A percentile compares a stretch with the other conserved stretches of the same genome.
phyloP scores from a whole-genome alignment of 2,329 filamentous ascomycete genomes.

The Colletotrichum sp. region DNA sequence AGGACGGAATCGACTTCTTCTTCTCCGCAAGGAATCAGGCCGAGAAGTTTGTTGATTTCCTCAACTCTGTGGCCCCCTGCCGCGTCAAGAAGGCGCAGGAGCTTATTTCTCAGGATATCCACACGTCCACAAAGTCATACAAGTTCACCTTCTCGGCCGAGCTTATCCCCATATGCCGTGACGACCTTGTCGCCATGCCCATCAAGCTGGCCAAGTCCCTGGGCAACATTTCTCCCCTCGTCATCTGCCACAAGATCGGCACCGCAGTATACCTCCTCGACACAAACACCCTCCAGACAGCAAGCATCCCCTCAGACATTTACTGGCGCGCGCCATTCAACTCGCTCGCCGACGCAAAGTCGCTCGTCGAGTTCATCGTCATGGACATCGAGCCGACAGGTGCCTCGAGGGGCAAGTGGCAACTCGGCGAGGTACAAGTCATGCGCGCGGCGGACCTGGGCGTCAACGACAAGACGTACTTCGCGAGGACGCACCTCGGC shows the following conservation, averaged over 20 bases:
- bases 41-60: slow-evolving; percentile 90
- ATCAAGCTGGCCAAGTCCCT: slow-evolving; percentile 85
- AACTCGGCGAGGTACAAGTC: slow-evolving; percentile 86
- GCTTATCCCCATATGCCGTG: slow-evolving; percentile 94
- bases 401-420: slow-evolving; percentile 78
- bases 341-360: slow-evolving; percentile 81
- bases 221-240: slow-evolving; percentile 87
- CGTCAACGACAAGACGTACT: slow-evolving; percentile 85
- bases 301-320: slow-evolving; percentile 79
- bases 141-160: slow-evolving; percentile 94
- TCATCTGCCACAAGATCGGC: slow-evolving; percentile 82
- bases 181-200: slow-evolving; percentile 93
- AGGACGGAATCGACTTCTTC: slow-evolving; percentile 96
- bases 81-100: slow-evolving; percentile 79
- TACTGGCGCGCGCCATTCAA: slow-evolving; percentile 94
- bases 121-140: slow-evolving; percentile 89
- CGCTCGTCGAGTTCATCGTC: slow-evolving; percentile 90
- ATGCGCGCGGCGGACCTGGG: slow-evolving; percentile 88
- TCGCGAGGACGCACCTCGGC: slow-evolving; percentile 88
- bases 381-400: slow-evolving; percentile 90
- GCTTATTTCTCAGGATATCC: slow-evolving; percentile 90
- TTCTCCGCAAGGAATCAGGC: slow-evolving; percentile 90
- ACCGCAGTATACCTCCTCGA: slow-evolving; percentile 91
- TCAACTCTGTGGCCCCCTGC: slow-evolving; percentile 81
- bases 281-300: slow-evolving; percentile 87